Percentiles rank a stretch among this genome's conserved stretches.
phyloP scores from a whole-genome alignment of 2,329 filamentous ascomycete species.

The Curvularia hawaiiensis region DNA sequence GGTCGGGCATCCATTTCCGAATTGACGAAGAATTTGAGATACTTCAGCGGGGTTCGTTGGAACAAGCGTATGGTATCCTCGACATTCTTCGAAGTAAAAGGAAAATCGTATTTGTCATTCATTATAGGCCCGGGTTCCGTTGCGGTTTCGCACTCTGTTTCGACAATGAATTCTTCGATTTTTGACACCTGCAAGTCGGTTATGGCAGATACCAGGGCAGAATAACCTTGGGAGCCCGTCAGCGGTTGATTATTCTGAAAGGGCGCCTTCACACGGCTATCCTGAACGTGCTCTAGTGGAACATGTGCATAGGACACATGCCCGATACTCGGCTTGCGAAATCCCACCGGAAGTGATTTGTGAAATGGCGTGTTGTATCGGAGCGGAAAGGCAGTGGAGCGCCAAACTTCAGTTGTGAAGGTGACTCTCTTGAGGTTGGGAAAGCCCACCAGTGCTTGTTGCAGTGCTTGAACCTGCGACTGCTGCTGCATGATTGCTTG shows the following conservation, averaged over 20 bases:
- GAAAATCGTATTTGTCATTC: constrained; percentile 8
- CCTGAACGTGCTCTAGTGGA: neutral
- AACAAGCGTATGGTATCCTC: constrained; percentile 17
- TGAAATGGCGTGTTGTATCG: constrained; percentile 53
- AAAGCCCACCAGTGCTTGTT: constrained; percentile 44
- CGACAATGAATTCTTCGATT: constrained; percentile 46
- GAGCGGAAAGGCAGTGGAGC: constrained; percentile 41
- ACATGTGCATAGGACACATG: constrained; percentile 28
- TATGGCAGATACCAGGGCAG: constrained; percentile 29
- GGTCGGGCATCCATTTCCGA: neutral
- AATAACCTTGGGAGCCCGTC: constrained; percentile 42
- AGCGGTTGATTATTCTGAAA: neutral
- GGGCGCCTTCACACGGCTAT: neutral
- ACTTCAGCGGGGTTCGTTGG: constrained; percentile 10
- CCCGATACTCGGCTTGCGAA: constrained; percentile 48
- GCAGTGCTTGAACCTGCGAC: constrained; percentile 41
- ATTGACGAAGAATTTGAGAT: constrained; percentile 15
- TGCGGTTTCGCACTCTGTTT: constrained; percentile 25
- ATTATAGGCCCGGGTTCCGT: constrained; percentile 4
- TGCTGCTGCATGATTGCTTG: constrained; percentile 31
- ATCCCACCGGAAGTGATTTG: constrained; percentile 47
- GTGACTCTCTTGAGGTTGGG: constrained; percentile 46
- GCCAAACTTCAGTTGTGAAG: constrained; percentile 50
- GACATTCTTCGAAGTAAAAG: constrained; percentile 9
- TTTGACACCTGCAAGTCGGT: constrained; percentile 29